Evolutionary conservation across 257 asterid genomes (phyloP), one percentile per base, ranked within the genome.

Genomic region (Solanum piurae): DNA sequence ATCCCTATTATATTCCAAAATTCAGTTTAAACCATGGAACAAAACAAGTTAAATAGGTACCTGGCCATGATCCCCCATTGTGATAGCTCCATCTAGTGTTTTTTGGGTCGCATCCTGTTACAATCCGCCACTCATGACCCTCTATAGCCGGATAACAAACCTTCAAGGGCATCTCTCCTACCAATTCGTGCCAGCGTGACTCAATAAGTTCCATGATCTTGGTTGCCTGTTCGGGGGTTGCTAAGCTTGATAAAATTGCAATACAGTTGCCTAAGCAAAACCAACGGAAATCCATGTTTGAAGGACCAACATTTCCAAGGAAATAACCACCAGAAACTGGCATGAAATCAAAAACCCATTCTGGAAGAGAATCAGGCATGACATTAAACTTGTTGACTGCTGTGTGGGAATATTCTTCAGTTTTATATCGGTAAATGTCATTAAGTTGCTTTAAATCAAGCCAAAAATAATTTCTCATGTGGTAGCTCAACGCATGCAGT

Each of bases 61-160:
- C 95, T 88, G 95, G 97, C 97, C 97, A 94, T 40, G 97, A 92
- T 83, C 97, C 97, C 62, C 94, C 97, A 62, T 94, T 94, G 88
- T 94, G 97, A 84, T 94, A 94, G 87, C 97, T 93, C 95, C 97
- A 94, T 88, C 97, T 90, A 38, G 93, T 94, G 87, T 94, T 94
- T 90, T 94, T 94, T 13, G 97, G 95, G 90, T 94, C 97, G 80
- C 90, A 88, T 66, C 95, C 97, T 6, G 95, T 94, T 38, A 93
- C 90, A 29, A 93, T 94, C 85, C 93, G 88, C 97, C 97, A 94
- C 77, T 93, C 95, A 60, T 94, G 95, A 85, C 93, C 94, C 84
- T 94, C 95, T 37, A 94, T 89, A 76, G 97, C 97, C 9, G 97
- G 97, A 91, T 94, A 94, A 88, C 94, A 94, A 87, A 93, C 97